Evolutionary conservation across 176 grass and related monocot genomes (phyloP).

Genomic region (Phragmites australis): DNA sequence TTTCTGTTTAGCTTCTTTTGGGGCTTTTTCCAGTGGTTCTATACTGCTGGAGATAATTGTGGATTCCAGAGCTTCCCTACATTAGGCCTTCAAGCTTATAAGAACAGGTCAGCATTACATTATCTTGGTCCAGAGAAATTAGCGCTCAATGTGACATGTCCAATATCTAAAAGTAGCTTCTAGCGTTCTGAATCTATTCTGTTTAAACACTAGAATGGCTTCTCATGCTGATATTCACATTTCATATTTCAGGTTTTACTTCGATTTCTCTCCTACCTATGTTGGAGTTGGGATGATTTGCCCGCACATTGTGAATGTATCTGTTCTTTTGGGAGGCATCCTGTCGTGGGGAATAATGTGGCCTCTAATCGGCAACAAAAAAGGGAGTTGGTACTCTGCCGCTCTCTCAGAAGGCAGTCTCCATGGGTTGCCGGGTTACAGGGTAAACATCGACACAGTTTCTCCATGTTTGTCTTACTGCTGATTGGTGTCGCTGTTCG

Average conservation of each 20-base stretch:
- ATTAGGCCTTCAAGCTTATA: conserved; percentile 68
- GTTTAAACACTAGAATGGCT: background rate
- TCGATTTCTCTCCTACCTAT: conserved; percentile 71
- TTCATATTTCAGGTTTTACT: conserved; percentile 65
- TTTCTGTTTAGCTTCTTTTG: conserved; percentile 73
- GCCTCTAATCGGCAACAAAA: conserved; percentile 63
- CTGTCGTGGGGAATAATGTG: conserved; percentile 76
- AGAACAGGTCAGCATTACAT: conserved; percentile 45
- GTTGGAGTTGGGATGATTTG: conserved; percentile 80
- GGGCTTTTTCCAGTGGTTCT: conserved; percentile 97
- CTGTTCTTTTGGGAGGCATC: conserved; percentile 60
- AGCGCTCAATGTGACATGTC: background rate
- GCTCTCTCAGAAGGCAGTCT: conserved; percentile 36
- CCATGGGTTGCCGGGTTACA: conserved; percentile 65
- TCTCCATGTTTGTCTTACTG: background rate
- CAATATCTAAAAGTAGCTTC: conserved; percentile 11
- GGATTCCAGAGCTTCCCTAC: conserved; percentile 82
- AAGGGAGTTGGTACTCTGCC: conserved; percentile 57
- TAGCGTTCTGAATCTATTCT: background rate
- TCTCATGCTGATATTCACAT: background rate
- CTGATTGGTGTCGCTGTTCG: background rate
- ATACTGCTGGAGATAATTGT: conserved; percentile 66
- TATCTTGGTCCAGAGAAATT: background rate
- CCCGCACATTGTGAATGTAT: conserved; percentile 66
- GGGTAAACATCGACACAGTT: conserved; percentile 28